Conservation (phyloP, 495 filamentous ascomycete genomes). For the Hypoxylon fragiforme region DNA sequence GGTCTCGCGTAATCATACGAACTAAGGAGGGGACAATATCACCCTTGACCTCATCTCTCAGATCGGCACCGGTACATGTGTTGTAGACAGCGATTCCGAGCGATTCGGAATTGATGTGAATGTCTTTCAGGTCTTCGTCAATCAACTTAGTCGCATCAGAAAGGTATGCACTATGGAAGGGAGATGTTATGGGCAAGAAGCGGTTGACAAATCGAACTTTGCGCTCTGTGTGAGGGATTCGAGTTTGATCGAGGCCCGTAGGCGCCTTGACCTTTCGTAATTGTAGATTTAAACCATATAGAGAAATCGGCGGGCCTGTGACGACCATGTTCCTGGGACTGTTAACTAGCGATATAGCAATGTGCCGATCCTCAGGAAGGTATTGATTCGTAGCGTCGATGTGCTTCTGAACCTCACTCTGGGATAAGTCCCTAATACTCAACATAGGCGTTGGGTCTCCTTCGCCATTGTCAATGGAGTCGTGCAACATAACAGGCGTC, state of each 20-base stretch:
- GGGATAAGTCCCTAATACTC: slow-evolving; percentile 89
- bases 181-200: slow-evolving; percentile 95
- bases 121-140: slow-evolving; percentile 80
- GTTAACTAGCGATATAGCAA: slow-evolving; percentile 93
- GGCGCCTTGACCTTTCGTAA: slow-evolving; percentile 95
- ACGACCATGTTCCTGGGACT: slow-evolving; percentile 96
- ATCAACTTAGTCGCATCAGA: slow-evolving; percentile 76
- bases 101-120: slow-evolving; percentile 67
- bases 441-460: slow-evolving; percentile 96
- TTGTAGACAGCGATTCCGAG: slow-evolving; percentile 84
- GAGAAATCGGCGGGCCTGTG: slow-evolving; percentile 89
- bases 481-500: slow-evolving; percentile 87
- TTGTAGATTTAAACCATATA: slow-evolving; percentile 93
- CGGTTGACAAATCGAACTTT: slow-evolving; percentile 96
- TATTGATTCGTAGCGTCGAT: slow-evolving; percentile 96
- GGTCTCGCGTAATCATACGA: slow-evolving; percentile 89
- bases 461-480: slow-evolving; percentile 92
- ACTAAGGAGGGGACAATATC: slow-evolving; percentile 79
- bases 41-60: slow-evolving; percentile 63
- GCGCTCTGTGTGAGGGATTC: slow-evolving; percentile 89
- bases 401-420: slow-evolving; percentile 84
- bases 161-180: slow-evolving; percentile 96
- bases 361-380: slow-evolving; percentile 87
- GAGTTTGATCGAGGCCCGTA: slow-evolving; percentile 93
- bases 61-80: slow-evolving; percentile 81